Percentiles rank a stretch among this genome's conserved stretches.
Conservation (phyloP, 306 rosid species). For the Vicia sativa region DNA sequence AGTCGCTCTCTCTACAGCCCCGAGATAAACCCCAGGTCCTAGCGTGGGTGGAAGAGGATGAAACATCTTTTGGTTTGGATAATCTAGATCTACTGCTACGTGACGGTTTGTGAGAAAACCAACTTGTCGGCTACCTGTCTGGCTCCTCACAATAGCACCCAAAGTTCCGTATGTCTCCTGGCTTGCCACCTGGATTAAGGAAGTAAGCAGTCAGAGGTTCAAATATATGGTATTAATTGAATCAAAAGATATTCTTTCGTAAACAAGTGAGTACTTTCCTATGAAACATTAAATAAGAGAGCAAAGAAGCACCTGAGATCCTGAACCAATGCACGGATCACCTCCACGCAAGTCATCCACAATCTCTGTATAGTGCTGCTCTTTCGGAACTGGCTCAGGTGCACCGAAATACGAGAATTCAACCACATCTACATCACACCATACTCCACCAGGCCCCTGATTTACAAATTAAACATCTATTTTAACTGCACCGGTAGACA, state of each 20-base stretch:
- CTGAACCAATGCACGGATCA: slow-evolving; percentile 90
- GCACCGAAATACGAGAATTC: slow-evolving; percentile 98
- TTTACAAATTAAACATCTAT: slow-evolving; percentile 39
- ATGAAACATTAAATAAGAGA: slow-evolving; percentile 32
- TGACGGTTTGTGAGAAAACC: slow-evolving; percentile 99
- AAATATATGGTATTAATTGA: slow-evolving; percentile 9
- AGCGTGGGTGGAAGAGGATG: slow-evolving; percentile 97
- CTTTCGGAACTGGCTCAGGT: slow-evolving; percentile 98
- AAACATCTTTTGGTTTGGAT: slow-evolving; percentile 99
- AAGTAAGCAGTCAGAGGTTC: slow-evolving; percentile 20
- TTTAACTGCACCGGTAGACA: slow-evolving; percentile 25
- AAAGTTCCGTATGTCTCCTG: slow-evolving; percentile 98
- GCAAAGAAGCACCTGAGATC: slow-evolving; percentile 78
- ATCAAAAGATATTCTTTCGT: neutral
- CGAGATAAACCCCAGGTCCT: slow-evolving; percentile 99
- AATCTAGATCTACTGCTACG: slow-evolving; percentile 95
- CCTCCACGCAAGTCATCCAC: slow-evolving; percentile 98
- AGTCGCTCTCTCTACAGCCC: slow-evolving; percentile 99
- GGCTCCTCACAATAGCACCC: slow-evolving; percentile 98
- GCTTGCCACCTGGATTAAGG: slow-evolving; percentile 78
- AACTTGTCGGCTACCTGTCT: slow-evolving; percentile 89
- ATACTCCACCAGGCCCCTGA: slow-evolving; percentile 99
- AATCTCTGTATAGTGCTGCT: slow-evolving; percentile 85
- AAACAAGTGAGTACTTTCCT: neutral
- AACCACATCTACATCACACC: slow-evolving; percentile 99